These are phyloP conservation scores for Xanthoceras sorbifolium DNA, from an alignment of 345 rosid species.

Conservation along the genomic window DNA sequence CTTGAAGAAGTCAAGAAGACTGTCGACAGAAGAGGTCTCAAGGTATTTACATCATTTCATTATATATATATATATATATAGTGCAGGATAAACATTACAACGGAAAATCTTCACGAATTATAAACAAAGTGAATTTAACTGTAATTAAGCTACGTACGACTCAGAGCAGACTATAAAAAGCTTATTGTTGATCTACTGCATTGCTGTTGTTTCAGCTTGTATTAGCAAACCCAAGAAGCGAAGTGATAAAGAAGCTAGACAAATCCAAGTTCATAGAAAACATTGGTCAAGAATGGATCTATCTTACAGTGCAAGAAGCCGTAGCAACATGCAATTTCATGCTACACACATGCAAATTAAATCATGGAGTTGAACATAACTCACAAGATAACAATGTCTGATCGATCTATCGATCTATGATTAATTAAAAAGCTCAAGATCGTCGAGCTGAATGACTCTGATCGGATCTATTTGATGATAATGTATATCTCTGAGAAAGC, in stretches of 20 bases:
- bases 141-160: no score
- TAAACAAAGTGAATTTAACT: no score
- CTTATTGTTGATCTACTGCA: neutral
- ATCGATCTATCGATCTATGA: constrained; percentile 1
- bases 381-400: constrained; percentile 26
- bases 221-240: constrained; percentile 66
- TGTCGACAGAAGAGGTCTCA: constrained; percentile 53
- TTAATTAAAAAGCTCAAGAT: neutral
- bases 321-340: constrained; percentile 52
- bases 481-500: neutral
- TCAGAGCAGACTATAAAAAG: no score
- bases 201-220: constrained; percentile 39
- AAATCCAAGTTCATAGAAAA: constrained; percentile 53
- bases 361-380: constrained; percentile 4
- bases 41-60: constrained; percentile 46
- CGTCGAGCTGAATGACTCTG: neutral
- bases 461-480: neutral
- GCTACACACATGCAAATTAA: constrained; percentile 27
- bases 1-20: constrained; percentile 74
- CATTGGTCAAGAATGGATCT: constrained; percentile 58
- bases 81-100: no score
- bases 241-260: constrained; percentile 71
- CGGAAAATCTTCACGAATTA: no score
- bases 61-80: neutral
- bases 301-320: constrained; percentile 56